Evolutionary conservation across 129 eudicot species (phyloP), one percentile per base, ranked within the genome.

Genomic region (Silybum marianum): DNA sequence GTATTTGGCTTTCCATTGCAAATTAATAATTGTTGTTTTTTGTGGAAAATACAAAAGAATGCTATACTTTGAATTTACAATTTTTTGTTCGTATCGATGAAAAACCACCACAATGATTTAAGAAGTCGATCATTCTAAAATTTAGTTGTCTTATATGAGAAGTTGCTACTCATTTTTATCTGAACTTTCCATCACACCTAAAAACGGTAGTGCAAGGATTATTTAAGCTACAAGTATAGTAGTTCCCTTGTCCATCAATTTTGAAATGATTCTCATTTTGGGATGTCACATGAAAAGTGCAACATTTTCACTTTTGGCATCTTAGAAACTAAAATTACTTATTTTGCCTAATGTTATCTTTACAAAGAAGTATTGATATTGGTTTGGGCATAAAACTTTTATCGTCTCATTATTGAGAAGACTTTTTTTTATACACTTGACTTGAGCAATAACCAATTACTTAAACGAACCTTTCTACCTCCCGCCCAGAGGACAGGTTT

Each of bases 1-100:
- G 62, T 51, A 51, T 62, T 62, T 62, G 26, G 68, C 69, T 63
- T 63, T 63, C 13, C 69, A 63, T 63, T 63, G 69, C 69, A 63
- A 63, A 63, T 54, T 54, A 54, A 54, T 54, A 3, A 22, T 54
- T 54, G 22, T 54, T 16, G 4, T 51, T 54, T 18, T 54, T 18
- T 4, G 7, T 54, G 22, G 63, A 16, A 62, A 63, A n/a, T 19
- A 9, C 26, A 63, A 63, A 63, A 63, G 28, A 63, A 21, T 63
- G 69, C 28, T 63, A 62, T 62, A 51, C 19, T 51, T 46, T 51
- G 36, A 19, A 24, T 32, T 19, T 69, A 76, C 32, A 16, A 60
- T 9, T 38, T 75, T 28, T 18, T 28, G 69, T 75, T 54, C 69
- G 18, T 54, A 18, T 66, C 75, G 0, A 60, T 21, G 54, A 42